Evolutionary conservation across 2,329 filamentous ascomycete species (phyloP).

Genomic region (Penicillium sp.): DNA sequence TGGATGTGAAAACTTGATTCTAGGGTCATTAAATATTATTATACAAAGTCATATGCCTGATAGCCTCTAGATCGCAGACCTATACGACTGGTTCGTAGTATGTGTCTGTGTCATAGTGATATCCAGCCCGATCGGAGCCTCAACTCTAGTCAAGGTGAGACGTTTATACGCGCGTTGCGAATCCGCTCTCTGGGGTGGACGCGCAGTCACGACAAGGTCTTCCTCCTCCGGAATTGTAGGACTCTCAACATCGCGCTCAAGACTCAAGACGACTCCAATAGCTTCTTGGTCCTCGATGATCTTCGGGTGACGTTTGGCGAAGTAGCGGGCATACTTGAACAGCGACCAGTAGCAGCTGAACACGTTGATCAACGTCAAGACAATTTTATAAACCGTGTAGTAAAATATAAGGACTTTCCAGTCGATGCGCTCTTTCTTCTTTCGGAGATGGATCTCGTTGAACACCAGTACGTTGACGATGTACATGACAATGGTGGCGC

Average conservation of each 20-base stretch:
- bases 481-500: constrained; percentile 43
- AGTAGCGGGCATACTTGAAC: constrained; percentile 49
- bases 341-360: constrained; percentile 43
- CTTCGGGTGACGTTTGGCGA: constrained; percentile 49
- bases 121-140: background rate
- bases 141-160: constrained; percentile 17
- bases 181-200: background rate
- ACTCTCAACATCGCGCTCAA: constrained; percentile 17
- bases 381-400: constrained; percentile 49
- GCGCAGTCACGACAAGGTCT: background rate
- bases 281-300: constrained; percentile 50
- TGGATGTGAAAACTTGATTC: background rate
- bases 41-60: background rate
- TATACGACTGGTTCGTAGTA: background rate
- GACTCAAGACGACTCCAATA: constrained; percentile 29
- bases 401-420: constrained; percentile 42
- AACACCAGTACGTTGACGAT: constrained; percentile 47
- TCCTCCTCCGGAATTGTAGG: background rate
- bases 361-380: constrained; percentile 48
- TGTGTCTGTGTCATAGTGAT: background rate
- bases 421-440: constrained; percentile 45
- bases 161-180: constrained; percentile 8
- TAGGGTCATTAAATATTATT: background rate
- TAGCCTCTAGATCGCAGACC: background rate
- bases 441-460: constrained; percentile 50